Evolutionary conservation across 768 basidiomycete genomes (phyloP), one percentile per base, ranked within the genome.

Genomic region (Amanita rimosa): DNA sequence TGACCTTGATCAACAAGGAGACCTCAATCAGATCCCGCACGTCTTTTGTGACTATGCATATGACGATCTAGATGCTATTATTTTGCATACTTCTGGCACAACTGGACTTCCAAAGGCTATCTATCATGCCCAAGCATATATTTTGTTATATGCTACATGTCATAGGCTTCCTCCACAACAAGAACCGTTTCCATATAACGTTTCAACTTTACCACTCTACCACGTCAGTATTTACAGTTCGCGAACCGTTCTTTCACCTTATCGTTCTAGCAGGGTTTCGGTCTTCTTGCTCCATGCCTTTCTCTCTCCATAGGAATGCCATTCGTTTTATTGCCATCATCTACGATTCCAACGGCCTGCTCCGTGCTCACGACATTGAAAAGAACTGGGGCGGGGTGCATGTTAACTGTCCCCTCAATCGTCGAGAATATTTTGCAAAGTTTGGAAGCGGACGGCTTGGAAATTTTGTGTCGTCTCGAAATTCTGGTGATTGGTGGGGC

Each of bases 51-150:
- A 51, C 3, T 59, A 54, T 46, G 40, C 44, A 4, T 58, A 61
- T 7, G 47, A 59, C 19, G 68, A 71, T 49, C 54, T 64, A 1
- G 65, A 70, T 13, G 67, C 67, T 0, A 46, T 73, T 13, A 71
- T 75, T n/a, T 53, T 75, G 45, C 74, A 75, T 51, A 72, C 73
- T 0, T 75, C 71, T 3, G 74, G 74, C 10, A 74, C 73, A 4
- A 73, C 72, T 2, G 74, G 72, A n/a, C 60, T 72, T 33, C 74
- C 74, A 1, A 75, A 75, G 55, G 64, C 72, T 1, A 68, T 75
- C 24, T 61, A 54, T 40, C 66, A 67, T 34, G 57, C 62, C 6
- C 65, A 65, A 34, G 57, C 61, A 0, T 69, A 64, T 40, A 52
- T 62, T 5, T 60, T 70, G 9, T 40, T 64, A 6, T 68, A 60